phyloP scores from a whole-genome alignment of 2,329 filamentous ascomycete species.

The Hirsutella rhossiliensis region DNA sequence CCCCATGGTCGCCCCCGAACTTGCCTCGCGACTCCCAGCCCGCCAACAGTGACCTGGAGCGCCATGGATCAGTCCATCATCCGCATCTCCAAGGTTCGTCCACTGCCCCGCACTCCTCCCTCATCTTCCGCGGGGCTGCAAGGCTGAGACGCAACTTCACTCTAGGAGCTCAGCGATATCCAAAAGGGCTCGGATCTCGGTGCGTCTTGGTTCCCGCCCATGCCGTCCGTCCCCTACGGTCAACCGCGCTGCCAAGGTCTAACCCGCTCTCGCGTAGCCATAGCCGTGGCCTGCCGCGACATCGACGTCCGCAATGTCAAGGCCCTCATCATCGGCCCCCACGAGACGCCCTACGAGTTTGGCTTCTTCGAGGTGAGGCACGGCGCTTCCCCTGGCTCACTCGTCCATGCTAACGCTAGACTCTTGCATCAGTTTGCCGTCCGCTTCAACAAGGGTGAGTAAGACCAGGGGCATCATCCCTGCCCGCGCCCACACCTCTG shows the following conservation, averaged over 20 bases:
- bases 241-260: too few relatives aligned
- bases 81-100: slow-evolving; percentile 67
- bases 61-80: slow-evolving; percentile 68
- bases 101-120: slow-evolving; percentile 3
- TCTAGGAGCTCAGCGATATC: slow-evolving; percentile 72
- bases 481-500: slow-evolving; percentile 3
- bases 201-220: slow-evolving; percentile 28
- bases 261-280: slow-evolving; percentile 37
- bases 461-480: background rate
- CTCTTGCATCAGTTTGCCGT: slow-evolving; percentile 51
- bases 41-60: slow-evolving; percentile 4
- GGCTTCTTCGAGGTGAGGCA: slow-evolving; percentile 81
- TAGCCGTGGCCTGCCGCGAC: slow-evolving; percentile 80
- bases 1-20: slow-evolving; percentile 5
- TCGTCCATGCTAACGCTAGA: background rate
- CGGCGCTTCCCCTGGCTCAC: background rate
- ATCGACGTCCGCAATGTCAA: slow-evolving; percentile 79
- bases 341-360: slow-evolving; percentile 92
- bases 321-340: slow-evolving; percentile 82
- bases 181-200: slow-evolving; percentile 76
- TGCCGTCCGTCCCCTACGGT: background rate
- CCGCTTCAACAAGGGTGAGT: slow-evolving; percentile 60
- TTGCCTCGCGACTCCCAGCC: slow-evolving; percentile 1
- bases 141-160: slow-evolving; percentile 4
- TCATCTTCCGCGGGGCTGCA: slow-evolving; percentile 14